Percentiles rank a stretch among this genome's conserved stretches.
Conservation (phyloP, 176 grass and related monocot species). For the Puya raimondii region DNA sequence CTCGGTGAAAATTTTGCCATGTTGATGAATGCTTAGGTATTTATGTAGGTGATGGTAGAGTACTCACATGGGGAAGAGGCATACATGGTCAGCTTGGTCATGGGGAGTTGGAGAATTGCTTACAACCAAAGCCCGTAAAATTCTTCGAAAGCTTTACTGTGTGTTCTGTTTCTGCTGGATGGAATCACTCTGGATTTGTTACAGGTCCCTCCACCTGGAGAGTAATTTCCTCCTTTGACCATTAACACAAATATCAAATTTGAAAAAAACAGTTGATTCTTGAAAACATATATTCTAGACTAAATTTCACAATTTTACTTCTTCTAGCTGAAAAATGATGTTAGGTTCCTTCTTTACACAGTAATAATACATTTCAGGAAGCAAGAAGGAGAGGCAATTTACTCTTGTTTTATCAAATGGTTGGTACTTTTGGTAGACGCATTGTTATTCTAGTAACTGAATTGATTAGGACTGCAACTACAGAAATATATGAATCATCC, state of each 20-base stretch:
- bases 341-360: background rate
- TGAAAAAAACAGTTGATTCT: background rate
- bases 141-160: conserved; percentile 58
- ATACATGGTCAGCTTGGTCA: conserved; percentile 80
- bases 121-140: conserved; percentile 43
- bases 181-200: conserved; percentile 96
- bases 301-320: background rate
- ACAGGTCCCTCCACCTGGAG: conserved; percentile 54
- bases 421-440: too few species aligned
- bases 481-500: too few species aligned
- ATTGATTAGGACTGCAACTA: too few species aligned
- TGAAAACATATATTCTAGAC: background rate
- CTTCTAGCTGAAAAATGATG: background rate
- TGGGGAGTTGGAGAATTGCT: conserved; percentile 37
- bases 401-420: background rate
- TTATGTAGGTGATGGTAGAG: conserved; percentile 52
- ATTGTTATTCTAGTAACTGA: too few species aligned
- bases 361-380: background rate
- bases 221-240: conserved; percentile 3
- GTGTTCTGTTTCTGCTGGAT: conserved; percentile 70
- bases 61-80: conserved; percentile 80
- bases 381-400: background rate
- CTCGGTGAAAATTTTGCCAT: too few species aligned
- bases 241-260: background rate
- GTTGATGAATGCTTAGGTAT: too few species aligned